Evolutionary conservation across 352 stramenopile species (phyloP), one percentile per base, ranked within the genome.

Genomic region (Globisporangium nagaii): DNA sequence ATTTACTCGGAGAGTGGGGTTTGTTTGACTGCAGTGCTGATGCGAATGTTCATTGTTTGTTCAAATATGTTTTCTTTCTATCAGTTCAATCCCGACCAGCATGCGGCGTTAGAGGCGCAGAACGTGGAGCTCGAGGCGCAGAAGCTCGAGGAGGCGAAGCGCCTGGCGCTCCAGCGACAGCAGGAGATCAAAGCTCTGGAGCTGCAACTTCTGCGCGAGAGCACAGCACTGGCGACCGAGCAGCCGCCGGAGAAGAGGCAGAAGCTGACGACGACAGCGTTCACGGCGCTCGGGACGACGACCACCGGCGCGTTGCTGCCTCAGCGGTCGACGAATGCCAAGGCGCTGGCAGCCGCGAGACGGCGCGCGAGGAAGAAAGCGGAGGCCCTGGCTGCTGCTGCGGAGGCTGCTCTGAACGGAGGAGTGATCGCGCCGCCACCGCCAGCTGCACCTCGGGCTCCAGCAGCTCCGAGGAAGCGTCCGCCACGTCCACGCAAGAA

Each of bases 171-270:
- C 8, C 37, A 45, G 2, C 19, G 37, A 25, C 30, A 57, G 30
- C 37, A 44, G n/a, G 54, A 60, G n/a, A 37, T 44, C 27, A 60
- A 62, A 31, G 31, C 32, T 3, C 39, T 15, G 30, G 48, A 62
- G 7, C 22, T 37, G 1, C 32, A 57, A 53, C 55, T 61, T 28
- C 28, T 35, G 24, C 57, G 40, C 7, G 57, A 63, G 36, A 40
- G 32, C 22, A 42, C 41, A 40, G 53, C 44, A 28, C 28, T 55
- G 35, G 48, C 60, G 19, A 36, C 62, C 28, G 57, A 75, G n/a
- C n/a, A n/a, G 51, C 67, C 62, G 11, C 72, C 68, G 48, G 34
- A 56, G 10, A 83, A 83, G 55, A 73, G 63, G 35, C 56, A 70
- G 25, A 72, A 70, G 44, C 62, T 75, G 34, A 60, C 61, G 19